Evolutionary conservation across 768 basidiomycete species (phyloP).

Genomic region (Calocybe indica): DNA sequence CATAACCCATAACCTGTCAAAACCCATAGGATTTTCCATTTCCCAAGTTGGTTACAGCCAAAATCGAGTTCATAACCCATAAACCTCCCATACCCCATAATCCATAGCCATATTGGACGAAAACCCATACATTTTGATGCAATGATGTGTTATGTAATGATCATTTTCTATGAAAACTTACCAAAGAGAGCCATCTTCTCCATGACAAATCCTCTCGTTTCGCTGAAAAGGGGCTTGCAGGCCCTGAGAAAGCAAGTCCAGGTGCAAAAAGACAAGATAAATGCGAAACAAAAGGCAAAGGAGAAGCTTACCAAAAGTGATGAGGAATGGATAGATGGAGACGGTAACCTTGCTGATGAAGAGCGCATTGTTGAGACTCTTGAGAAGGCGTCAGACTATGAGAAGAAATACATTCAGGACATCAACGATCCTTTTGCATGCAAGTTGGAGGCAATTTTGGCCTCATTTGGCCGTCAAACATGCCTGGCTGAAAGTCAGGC

Average conservation of each 20-base stretch:
- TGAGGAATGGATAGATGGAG: constrained; percentile 14
- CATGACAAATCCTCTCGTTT: constrained; percentile 4
- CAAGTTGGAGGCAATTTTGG: constrained; percentile 2
- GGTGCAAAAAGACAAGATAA: constrained; percentile 5
- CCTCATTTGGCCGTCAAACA: constrained; percentile 1
- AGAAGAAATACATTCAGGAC: constrained; percentile 5
- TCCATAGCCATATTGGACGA: background rate
- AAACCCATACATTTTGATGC: background rate
- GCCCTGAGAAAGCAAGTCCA: constrained; percentile 2
- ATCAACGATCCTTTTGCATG: constrained; percentile 4
- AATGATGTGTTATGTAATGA: background rate
- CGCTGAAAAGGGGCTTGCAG: constrained; percentile 6
- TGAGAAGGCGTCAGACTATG: constrained; percentile 16
- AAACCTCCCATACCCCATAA: too few species aligned
- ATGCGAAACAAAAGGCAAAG: background rate
- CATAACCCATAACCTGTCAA: constrained; percentile 6
- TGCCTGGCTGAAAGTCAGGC: background rate
- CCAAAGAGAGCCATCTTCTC: too few species aligned
- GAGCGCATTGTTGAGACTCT: constrained; percentile 9
- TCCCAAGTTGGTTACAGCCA: constrained; percentile 8
- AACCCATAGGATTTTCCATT: too few species aligned
- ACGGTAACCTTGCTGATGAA: constrained; percentile 16
- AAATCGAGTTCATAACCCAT: constrained; percentile 10
- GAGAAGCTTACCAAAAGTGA: constrained; percentile 9
- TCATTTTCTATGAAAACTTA: constrained; percentile 1